Evolutionary conservation across 805 yeast genomes (phyloP).

Genomic region (Komagataella kurtzmanii): DNA sequence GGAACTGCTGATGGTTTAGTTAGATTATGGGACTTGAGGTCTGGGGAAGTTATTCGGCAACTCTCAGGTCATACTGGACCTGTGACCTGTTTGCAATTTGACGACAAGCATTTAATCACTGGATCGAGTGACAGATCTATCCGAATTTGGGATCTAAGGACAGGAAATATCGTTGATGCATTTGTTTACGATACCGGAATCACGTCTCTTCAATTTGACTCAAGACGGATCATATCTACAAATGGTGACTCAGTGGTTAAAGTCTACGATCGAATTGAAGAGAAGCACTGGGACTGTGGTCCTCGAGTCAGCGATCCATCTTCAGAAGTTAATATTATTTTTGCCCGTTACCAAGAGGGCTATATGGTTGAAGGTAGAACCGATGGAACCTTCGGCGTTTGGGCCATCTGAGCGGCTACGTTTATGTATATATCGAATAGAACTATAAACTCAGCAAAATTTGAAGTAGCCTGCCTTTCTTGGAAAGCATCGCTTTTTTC

Average conservation of each 20-base stretch:
- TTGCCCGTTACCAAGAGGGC: conserved; percentile 43
- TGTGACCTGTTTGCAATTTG: conserved; percentile 56
- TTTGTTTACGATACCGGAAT: conserved; percentile 49
- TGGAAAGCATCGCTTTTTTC: not conserved
- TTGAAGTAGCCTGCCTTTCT: not conserved
- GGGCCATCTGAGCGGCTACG: conserved; percentile 33
- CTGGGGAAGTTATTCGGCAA: conserved; percentile 50
- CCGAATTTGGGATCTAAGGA: conserved; percentile 63
- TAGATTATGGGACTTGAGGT: conserved; percentile 63
- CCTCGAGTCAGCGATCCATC: conserved; percentile 18
- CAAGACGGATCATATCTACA: conserved; percentile 38
- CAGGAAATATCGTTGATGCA: conserved; percentile 47
- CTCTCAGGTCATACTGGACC: conserved; percentile 60
- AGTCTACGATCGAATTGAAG: conserved; percentile 43
- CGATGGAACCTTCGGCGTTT: conserved; percentile 47
- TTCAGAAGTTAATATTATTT: conserved; percentile 17
- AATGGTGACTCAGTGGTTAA: conserved; percentile 35
- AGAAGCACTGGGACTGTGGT: conserved; percentile 41
- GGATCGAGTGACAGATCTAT: conserved; percentile 53
- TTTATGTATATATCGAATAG: conserved; percentile 1
- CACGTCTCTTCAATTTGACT: conserved; percentile 44
- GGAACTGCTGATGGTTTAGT: conserved; percentile 71
- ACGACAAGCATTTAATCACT: conserved; percentile 47
- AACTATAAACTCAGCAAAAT: not conserved
- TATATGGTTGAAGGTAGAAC: conserved; percentile 53